Evolutionary conservation across 139 green algal genomes (phyloP), one percentile per base, ranked within the genome.

Genomic region (Coelastrella sp.): DNA sequence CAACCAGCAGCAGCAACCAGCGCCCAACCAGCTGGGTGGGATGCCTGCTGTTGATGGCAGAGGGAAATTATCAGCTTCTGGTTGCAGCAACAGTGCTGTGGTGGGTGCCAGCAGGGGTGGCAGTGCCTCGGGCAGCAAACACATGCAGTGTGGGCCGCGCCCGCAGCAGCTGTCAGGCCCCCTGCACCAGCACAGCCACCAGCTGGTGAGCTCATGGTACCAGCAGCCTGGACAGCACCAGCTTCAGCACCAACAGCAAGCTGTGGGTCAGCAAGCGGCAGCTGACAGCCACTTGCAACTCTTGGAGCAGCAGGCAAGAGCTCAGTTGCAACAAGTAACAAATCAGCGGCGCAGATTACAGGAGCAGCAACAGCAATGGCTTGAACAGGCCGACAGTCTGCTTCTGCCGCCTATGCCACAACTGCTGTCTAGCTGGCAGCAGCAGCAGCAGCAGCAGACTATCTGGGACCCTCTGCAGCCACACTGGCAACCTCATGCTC

Each of bases 361-460:
- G 65, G 63, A 88, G 19, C 65, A 88, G 83, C 83, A 88, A 27
- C 83, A 88, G 83, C 84, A 75, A 6, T 80, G 66, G 84, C 84
- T 81, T 66, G 49, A 81, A n/a, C 63, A 80, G 15, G 56, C 82
- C 19, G n/a, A 87, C 49, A 65, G 25, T 15, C 61, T 70, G 49
- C 24, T 81, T 49, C 68, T 81, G 68, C 66, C 84, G 49, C 49
- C 65, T 7, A 65, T 88, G 84, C 35, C 84, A 15, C 68, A 81
- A 7, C 20, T 88, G 66, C 68, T 81, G 68, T 27, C 84, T 57
- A 58, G 68, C 27, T 65, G 61, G 63, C 82, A 87, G 68, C 84
- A 72, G 84, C 82, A 78, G 84, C 82, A 78, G 63, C 60, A 22
- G 82, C 82, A 9, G 19, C 57, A 56, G 63, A 60, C 59, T 10